Percentiles rank a stretch among this genome's conserved stretches.
Conservation (phyloP, 768 basidiomycete genomes). For the Lactarius tabidus region DNA sequence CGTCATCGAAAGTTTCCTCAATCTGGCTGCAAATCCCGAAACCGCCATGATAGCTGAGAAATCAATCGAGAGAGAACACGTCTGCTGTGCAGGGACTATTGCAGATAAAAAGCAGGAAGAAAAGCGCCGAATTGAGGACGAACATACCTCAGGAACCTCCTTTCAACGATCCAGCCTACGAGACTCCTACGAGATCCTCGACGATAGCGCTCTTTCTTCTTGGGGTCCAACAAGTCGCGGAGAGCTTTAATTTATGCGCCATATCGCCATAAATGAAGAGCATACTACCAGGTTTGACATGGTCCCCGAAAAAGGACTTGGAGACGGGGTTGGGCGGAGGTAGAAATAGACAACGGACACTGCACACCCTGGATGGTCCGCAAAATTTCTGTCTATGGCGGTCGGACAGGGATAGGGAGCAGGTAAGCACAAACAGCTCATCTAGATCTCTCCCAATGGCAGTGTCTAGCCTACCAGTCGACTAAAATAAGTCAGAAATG, state of each 20-base stretch:
- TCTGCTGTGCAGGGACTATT: constrained; percentile 78
- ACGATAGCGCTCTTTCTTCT: constrained; percentile 89
- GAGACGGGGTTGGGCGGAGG: not conserved
- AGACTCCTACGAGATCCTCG: constrained; percentile 84
- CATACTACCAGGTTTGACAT: constrained; percentile 89
- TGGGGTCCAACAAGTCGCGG: constrained; percentile 73
- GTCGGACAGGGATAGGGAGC: not conserved
- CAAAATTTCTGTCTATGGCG: constrained; percentile 59
- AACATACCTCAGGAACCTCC: constrained; percentile 82
- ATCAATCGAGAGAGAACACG: constrained; percentile 80
- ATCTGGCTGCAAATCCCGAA: constrained; percentile 91
- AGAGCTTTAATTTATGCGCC: not conserved
- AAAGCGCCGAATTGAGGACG: not conserved
- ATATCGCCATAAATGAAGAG: constrained; percentile 5
- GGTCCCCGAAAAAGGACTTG: constrained; percentile 81
- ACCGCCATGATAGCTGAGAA: constrained; percentile 82
- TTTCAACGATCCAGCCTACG: constrained; percentile 79
- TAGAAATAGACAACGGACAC: not conserved
- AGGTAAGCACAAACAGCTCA: constrained; percentile 26
- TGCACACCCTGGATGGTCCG: constrained; percentile 83
- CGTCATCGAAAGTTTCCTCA: constrained; percentile 89
- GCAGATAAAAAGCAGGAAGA: not conserved
- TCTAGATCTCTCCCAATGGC: constrained; percentile 88
- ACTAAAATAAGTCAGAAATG: constrained; percentile 39
- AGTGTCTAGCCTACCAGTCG: constrained; percentile 86